phyloP scores from a whole-genome alignment of 805 yeast genomes.

The Debaryomyces hansenii region DNA sequence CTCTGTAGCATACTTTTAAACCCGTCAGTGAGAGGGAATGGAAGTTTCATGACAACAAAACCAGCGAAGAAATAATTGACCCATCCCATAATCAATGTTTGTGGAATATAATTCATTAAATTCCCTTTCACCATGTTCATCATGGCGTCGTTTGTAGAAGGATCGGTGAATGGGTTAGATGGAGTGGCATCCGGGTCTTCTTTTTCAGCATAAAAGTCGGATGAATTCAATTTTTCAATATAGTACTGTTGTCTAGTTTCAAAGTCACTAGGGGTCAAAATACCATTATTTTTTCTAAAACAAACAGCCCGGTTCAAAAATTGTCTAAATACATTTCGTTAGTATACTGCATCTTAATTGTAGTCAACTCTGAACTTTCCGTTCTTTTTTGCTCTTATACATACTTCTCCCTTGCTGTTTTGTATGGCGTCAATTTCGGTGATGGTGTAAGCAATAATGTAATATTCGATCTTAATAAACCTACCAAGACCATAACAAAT shows the following conservation, averaged over 20 bases:
- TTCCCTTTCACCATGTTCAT: slow-evolving; percentile 78
- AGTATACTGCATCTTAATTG: slow-evolving; percentile 3
- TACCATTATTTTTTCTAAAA: slow-evolving; percentile 54
- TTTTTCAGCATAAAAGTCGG: slow-evolving; percentile 56
- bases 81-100: slow-evolving; percentile 95
- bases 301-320: slow-evolving; percentile 58
- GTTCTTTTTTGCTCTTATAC: slow-evolving; percentile 8
- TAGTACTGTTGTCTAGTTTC: slow-evolving; percentile 50
- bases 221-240: slow-evolving; percentile 48
- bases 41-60: slow-evolving; percentile 73
- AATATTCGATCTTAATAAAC: slow-evolving; percentile 70
- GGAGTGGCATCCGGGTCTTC: slow-evolving; percentile 37
- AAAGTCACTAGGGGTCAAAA: slow-evolving; percentile 55
- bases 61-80: slow-evolving; percentile 92
- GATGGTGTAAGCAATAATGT: slow-evolving; percentile 60
- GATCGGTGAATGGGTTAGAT: slow-evolving; percentile 68
- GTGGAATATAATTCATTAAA: slow-evolving; percentile 83
- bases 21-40: slow-evolving; percentile 86
- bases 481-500: slow-evolving; percentile 84
- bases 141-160: slow-evolving; percentile 69
- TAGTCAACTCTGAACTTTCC: not conserved
- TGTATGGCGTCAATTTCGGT: slow-evolving; percentile 53
- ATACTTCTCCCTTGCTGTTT: slow-evolving; percentile 39
- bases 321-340: slow-evolving; percentile 34
- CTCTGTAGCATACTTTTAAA: slow-evolving; percentile 91